phyloP scores from a whole-genome alignment of 768 basidiomycete species.

The Suillus placidus region DNA sequence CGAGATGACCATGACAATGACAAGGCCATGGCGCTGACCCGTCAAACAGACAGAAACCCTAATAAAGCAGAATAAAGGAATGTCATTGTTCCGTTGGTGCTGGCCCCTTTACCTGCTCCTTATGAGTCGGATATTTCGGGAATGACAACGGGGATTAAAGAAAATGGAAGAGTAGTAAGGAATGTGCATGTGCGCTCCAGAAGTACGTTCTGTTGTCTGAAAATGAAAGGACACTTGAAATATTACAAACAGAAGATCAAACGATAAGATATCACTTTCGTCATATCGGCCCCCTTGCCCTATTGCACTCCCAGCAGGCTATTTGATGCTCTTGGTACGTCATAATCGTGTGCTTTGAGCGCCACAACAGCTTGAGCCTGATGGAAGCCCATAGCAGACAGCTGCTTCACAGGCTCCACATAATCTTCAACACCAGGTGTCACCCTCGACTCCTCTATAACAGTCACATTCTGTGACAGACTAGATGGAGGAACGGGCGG shows the following conservation, averaged over 20 bases:
- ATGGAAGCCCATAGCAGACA: slow-evolving; percentile 91
- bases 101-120: not conserved
- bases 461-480: slow-evolving; percentile 40
- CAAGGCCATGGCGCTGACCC: slow-evolving; percentile 11
- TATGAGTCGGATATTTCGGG: slow-evolving; percentile 8
- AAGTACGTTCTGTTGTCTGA: slow-evolving; percentile 17
- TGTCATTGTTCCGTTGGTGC: slow-evolving; percentile 9
- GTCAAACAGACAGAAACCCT: not conserved
- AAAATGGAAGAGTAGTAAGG: slow-evolving; percentile 25
- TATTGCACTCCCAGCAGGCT: slow-evolving; percentile 54
- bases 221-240: slow-evolving; percentile 21
- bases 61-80: slow-evolving; percentile 5
- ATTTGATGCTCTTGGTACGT: slow-evolving; percentile 78
- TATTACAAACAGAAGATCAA: slow-evolving; percentile 23
- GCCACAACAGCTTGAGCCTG: slow-evolving; percentile 80
- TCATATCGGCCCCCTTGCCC: slow-evolving; percentile 11
- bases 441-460: slow-evolving; percentile 46
- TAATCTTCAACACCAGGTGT: slow-evolving; percentile 71
- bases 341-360: slow-evolving; percentile 82
- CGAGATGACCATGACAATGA: slow-evolving; percentile 4
- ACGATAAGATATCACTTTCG: slow-evolving; percentile 20
- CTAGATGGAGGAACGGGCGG: slow-evolving; percentile 43
- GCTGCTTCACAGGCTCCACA: slow-evolving; percentile 73
- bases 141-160: slow-evolving; percentile 17
- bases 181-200: slow-evolving; percentile 30